These are phyloP conservation scores for Diaporthe velutina DNA, from an alignment of 2,329 filamentous ascomycete species.

Conservation along the genomic window DNA sequence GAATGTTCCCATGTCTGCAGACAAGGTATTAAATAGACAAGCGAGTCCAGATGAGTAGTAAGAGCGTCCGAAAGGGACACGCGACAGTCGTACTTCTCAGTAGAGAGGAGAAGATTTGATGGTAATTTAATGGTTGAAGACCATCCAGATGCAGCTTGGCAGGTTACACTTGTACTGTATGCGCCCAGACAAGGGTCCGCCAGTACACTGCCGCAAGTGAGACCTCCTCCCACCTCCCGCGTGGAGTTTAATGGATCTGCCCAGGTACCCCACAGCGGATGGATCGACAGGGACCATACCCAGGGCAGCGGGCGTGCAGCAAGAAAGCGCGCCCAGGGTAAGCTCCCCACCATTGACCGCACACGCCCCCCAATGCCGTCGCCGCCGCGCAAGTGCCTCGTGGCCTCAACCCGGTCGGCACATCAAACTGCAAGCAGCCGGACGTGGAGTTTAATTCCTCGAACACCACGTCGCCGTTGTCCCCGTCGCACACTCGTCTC, in stretches of 20 bases:
- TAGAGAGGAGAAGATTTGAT: neutral
- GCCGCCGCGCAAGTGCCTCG: constrained; percentile 30
- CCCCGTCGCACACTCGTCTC: constrained; percentile 2
- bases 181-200: neutral
- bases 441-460: neutral
- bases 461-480: neutral
- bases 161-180: neutral
- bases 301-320: constrained; percentile 15
- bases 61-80: too few species aligned
- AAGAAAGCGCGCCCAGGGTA: neutral
- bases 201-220: neutral
- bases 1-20: too few species aligned
- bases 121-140: neutral
- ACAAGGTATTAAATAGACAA: neutral
- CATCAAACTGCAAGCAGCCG: neutral
- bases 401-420: constrained; percentile 27
- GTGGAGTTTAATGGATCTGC: neutral
- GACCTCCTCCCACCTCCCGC: neutral
- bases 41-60: neutral
- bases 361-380: neutral
- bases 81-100: too few species aligned
- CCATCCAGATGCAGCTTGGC: neutral
- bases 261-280: neutral
- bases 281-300: constrained; percentile 21
- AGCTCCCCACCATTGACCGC: neutral